Evolutionary conservation across 2,329 filamentous ascomycete genomes (phyloP), one percentile per base, ranked within the genome.

Genomic region (Akanthomyces lecanii): DNA sequence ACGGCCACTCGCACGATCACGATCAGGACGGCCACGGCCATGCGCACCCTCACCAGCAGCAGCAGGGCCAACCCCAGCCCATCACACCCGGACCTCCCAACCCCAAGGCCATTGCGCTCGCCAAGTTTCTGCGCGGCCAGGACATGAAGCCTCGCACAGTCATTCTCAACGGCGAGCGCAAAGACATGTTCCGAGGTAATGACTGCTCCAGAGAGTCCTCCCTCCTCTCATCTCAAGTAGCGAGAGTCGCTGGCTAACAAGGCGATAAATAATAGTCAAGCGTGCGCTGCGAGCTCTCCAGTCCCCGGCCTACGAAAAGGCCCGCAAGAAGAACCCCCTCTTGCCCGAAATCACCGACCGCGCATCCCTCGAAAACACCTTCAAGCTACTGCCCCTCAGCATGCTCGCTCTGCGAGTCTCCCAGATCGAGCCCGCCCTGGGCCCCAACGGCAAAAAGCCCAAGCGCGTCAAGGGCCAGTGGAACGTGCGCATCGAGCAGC

Each of bases 381-480:
- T 99, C 81, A 97, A 97, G 80, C 86, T 97, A 61, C 88, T 99
- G 40, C 95, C 95, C 2, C 85, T 98, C 71, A 97, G 93, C 40
- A 90, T 99, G 76, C 88, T 99, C 67, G 95, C 95, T 14, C 85
- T 99, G 44, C 89, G 95, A 64, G 92, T 99, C 40, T 84, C 82
- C 70, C 97, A 99, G 78, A 77, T 89, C 52, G 76, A 78, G 58
- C 86, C 88, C 12, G 85, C 91, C 68, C 86, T 88, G 62, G 91
- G 89, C 61, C 60, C 71, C 51, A 75, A 77, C 65, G 78, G 82
- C 68, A 91, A 92, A 79, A 88, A 89, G 71, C 84, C 87, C 67
- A 98, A 97, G 83, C 89, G 92, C 60, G 84, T 95, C 73, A 99
- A 99, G 83, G 95, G 95, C 30, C 86, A 95, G 36, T 99, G 95